A percentile compares a stretch with the other conserved stretches of the same genome.
These are phyloP conservation scores for Daucus carota DNA, from an alignment of 129 eudicot genomes.

Conservation along the genomic window DNA sequence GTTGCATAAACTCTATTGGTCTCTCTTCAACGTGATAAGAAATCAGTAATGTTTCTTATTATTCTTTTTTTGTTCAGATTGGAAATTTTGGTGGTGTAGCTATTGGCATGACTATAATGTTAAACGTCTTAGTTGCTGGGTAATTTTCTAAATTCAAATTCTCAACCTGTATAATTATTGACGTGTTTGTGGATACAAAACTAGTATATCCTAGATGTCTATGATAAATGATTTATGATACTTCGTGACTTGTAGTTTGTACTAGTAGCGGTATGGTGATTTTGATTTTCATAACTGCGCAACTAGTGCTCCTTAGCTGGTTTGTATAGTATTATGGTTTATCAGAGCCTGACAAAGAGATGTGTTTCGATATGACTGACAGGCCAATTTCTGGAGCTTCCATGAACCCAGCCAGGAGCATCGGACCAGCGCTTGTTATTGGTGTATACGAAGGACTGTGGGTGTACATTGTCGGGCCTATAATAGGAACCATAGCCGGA, in stretches of 20 bases:
- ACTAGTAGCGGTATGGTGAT: neutral
- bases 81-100: constrained; percentile 59
- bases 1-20: neutral
- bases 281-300: neutral
- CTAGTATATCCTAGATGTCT: neutral
- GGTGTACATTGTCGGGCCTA: constrained; percentile 65
- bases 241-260: neutral
- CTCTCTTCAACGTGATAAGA: neutral
- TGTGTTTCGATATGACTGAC: neutral
- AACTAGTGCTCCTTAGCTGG: neutral
- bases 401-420: constrained; percentile 91
- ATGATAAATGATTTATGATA: too few species aligned
- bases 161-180: neutral
- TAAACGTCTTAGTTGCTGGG: constrained; percentile 87
- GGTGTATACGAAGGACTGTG: constrained; percentile 46
- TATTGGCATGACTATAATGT: constrained; percentile 77
- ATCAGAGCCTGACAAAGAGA: neutral
- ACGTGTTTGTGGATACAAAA: neutral
- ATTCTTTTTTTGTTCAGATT: constrained; percentile 22
- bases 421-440: constrained; percentile 80
- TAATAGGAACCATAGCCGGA: constrained; percentile 50
- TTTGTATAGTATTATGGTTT: too few species aligned
- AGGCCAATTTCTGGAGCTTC: constrained; percentile 94
- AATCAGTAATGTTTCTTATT: neutral
- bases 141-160: constrained; percentile 10